These are phyloP conservation scores for Aspergillus hiratsukae DNA, from an alignment of 2,329 filamentous ascomycete species.

Conservation along the genomic window DNA sequence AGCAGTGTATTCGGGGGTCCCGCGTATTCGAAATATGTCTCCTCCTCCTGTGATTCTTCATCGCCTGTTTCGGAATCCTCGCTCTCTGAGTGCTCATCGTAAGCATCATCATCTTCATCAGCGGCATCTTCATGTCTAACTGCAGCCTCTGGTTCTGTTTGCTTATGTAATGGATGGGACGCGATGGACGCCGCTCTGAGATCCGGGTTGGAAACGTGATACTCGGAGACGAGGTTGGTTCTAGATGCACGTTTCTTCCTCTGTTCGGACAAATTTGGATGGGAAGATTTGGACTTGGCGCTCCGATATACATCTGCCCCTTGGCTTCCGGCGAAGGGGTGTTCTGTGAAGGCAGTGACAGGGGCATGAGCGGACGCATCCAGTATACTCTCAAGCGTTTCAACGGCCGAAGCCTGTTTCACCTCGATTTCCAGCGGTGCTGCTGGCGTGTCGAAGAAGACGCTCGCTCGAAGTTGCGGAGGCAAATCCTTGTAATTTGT, in stretches of 20 bases:
- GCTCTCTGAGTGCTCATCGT: slow-evolving; percentile 9
- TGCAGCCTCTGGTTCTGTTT: slow-evolving; percentile 18
- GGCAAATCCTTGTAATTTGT: slow-evolving; percentile 50
- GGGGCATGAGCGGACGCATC: slow-evolving; percentile 85
- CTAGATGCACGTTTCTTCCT: slow-evolving; percentile 29
- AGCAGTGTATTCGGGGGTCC: slow-evolving; percentile 84
- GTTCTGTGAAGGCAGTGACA: slow-evolving; percentile 86
- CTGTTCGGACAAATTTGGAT: slow-evolving; percentile 20
- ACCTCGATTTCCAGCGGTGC: slow-evolving; percentile 52
- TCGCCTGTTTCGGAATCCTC: slow-evolving; percentile 17
- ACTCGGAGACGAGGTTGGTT: slow-evolving; percentile 22
- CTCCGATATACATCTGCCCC: slow-evolving; percentile 71
- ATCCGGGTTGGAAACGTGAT: slow-evolving; percentile 15
- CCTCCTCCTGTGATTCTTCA: slow-evolving; percentile 33
- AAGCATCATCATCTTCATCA: slow-evolving; percentile 9
- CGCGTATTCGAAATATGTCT: slow-evolving; percentile 49
- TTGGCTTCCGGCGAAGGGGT: slow-evolving; percentile 72
- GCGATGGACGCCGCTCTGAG: slow-evolving; percentile 9
- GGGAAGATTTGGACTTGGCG: slow-evolving; percentile 24
- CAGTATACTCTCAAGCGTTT: slow-evolving; percentile 84
- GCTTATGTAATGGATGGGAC: slow-evolving; percentile 8
- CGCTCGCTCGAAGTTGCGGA: slow-evolving; percentile 81
- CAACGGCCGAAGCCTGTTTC: slow-evolving; percentile 75
- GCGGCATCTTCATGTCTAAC: slow-evolving; percentile 17
- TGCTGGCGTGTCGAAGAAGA: slow-evolving; percentile 75